A percentile compares a stretch with the other conserved stretches of the same genome.
Conservation (phyloP, 2,329 filamentous ascomycete species). For the Arthrobotrys iridis region DNA sequence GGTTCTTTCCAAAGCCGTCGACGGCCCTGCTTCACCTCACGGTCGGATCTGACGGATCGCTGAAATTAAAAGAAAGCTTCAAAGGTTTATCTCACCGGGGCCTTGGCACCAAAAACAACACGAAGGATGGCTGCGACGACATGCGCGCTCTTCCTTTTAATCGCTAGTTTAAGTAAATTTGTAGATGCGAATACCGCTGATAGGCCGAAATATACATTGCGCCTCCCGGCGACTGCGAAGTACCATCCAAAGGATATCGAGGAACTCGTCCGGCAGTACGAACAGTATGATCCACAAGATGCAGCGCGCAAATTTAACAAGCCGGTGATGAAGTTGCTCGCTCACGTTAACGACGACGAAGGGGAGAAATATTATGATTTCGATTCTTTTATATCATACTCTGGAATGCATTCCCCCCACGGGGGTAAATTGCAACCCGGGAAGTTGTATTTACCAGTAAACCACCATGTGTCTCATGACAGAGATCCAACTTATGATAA, state of each 20-base stretch:
- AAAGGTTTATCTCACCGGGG: neutral
- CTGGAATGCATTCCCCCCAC: neutral
- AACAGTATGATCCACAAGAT: neutral
- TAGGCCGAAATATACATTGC: conserved; percentile 24
- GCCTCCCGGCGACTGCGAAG: conserved; percentile 43
- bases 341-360: conserved; percentile 27
- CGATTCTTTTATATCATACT: conserved; percentile 29
- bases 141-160: neutral
- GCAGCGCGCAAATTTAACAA: neutral
- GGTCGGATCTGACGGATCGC: neutral
- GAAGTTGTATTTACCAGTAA: conserved; percentile 29
- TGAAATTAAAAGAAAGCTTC: conserved; percentile 2
- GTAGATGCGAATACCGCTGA: neutral
- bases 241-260: conserved; percentile 45
- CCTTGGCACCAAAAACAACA: conserved; percentile 19
- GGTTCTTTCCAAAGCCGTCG: neutral
- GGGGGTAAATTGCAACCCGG: conserved; percentile 1
- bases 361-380: conserved; percentile 49
- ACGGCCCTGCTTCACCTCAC: neutral
- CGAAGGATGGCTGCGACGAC: conserved; percentile 2
- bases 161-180: neutral
- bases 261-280: conserved; percentile 35
- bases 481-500: neutral
- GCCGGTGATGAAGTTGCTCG: conserved; percentile 45
- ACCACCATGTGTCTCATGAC: conserved; percentile 2